Base-by-base conservation (phyloP, 352 stramenopile genomes). In the Saprolegnia parasitica region DNA sequence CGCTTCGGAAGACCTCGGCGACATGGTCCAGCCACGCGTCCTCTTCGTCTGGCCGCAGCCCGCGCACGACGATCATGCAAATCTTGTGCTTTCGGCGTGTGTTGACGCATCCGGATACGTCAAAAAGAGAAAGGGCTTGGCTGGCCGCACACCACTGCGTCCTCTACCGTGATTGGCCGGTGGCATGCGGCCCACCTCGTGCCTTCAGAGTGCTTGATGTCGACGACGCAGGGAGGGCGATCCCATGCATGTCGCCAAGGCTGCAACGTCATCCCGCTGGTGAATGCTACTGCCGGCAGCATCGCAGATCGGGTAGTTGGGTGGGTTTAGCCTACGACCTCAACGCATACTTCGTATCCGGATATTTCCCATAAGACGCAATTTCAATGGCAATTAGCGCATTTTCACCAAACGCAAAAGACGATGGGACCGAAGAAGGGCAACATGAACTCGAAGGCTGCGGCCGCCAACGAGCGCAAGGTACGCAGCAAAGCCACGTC, bases 391-490 rank as follows among this genome's bases (percentile, higher is more conserved):
- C 39, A 52, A 62, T 52, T 42, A 63, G 20, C 55, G 54, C 54
- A 54, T 58, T 70, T 61, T 47, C 24, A 61, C 16, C 29, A 67
- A 55, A 18, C 35, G 52, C 52, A 60, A 35, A 11, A 35, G n/a
- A 18, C 40, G 35, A 81, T 81, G 73, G 68, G 46, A 54, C 82
- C 81, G 66, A 90, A 88, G 74, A 80, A 80, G 61, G 68, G 76
- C 58, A 76, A 78, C 24, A 57, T 72, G 29, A 91, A 91, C 78
- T 83, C 78, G 26, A 91, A 91, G 75, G 84, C 89, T 29, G 84
- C 88, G 72, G 84, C 81, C 20, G 84, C 77, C 21, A 90, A 90
- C 72, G 80, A 81, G 66, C 83, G 83, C 74, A 91, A 91, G 71
- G 63, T 70, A 63, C n/a, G 5, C 18, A 32, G 26, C 8, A 54